Conservation (phyloP, 2,329 filamentous ascomycete species). For the Penicillium nordicum region DNA sequence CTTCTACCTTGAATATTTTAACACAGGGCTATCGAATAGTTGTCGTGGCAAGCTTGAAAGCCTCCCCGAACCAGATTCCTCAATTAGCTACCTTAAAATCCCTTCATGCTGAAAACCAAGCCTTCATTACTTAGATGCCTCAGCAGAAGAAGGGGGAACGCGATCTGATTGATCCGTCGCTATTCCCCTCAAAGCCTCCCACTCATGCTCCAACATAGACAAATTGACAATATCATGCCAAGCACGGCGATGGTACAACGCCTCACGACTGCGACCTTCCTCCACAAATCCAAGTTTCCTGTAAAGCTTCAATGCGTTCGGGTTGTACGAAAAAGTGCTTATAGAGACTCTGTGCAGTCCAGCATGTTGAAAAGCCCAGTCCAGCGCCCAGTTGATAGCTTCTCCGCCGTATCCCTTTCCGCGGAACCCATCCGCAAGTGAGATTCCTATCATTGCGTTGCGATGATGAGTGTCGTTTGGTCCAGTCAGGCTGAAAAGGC, state of each 20-base stretch:
- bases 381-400: constrained; percentile 13
- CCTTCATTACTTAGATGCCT: not conserved
- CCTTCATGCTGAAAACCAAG: not conserved
- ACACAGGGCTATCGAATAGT: too few species aligned
- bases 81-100: not conserved
- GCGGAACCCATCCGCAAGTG: not conserved
- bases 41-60: too few species aligned
- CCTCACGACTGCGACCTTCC: constrained; percentile 15
- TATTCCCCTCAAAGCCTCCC: constrained; percentile 2
- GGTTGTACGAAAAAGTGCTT: constrained; percentile 8
- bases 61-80: not conserved
- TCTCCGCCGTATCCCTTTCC: constrained; percentile 11
- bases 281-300: constrained; percentile 12
- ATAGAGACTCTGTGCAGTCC: constrained; percentile 10
- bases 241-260: constrained; percentile 2
- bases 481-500: not conserved
- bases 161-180: not conserved
- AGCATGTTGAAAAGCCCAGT: constrained; percentile 12
- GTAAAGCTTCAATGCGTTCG: constrained; percentile 8
- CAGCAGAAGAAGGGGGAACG: not conserved
- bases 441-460: constrained; percentile 2
- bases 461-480: not conserved
- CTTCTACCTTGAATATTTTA: too few species aligned
- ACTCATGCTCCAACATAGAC: constrained; percentile 5
- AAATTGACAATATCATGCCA: constrained; percentile 15